These are phyloP conservation scores for Camellia japonica DNA, from an alignment of 148 eudicot species.

Conservation along the genomic window DNA sequence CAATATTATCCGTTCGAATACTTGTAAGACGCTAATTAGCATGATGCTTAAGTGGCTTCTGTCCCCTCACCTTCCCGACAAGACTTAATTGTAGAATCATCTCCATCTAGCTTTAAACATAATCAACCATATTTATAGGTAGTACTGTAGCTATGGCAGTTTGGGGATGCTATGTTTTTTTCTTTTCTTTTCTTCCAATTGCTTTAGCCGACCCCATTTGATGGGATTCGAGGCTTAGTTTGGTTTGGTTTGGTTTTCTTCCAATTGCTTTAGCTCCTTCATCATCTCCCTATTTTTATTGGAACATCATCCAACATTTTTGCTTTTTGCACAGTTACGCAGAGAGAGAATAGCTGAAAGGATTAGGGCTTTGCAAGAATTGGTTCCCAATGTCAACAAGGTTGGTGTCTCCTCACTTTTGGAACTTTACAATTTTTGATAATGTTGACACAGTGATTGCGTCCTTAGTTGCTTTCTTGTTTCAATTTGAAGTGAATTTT, in stretches of 20 bases:
- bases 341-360: constrained; percentile 74
- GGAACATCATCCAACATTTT: background rate
- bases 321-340: constrained; percentile 44
- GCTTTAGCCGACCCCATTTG: too few relatives aligned
- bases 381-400: constrained; percentile 78
- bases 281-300: background rate
- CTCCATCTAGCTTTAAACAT: background rate
- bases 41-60: background rate
- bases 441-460: background rate
- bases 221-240: too few relatives aligned
- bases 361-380: constrained; percentile 68
- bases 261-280: background rate
- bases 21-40: background rate
- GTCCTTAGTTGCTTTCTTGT: background rate
- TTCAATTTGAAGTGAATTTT: too few relatives aligned
- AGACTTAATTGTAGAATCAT: background rate
- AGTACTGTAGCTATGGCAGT: background rate
- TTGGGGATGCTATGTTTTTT: background rate
- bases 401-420: constrained; percentile 24
- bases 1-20: background rate
- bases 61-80: background rate
- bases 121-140: background rate
- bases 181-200: background rate
- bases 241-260: too few relatives aligned
- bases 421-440: background rate